Evolutionary conservation across 2,329 filamentous ascomycete genomes (phyloP).

Genomic region (Diplodia seriata): DNA sequence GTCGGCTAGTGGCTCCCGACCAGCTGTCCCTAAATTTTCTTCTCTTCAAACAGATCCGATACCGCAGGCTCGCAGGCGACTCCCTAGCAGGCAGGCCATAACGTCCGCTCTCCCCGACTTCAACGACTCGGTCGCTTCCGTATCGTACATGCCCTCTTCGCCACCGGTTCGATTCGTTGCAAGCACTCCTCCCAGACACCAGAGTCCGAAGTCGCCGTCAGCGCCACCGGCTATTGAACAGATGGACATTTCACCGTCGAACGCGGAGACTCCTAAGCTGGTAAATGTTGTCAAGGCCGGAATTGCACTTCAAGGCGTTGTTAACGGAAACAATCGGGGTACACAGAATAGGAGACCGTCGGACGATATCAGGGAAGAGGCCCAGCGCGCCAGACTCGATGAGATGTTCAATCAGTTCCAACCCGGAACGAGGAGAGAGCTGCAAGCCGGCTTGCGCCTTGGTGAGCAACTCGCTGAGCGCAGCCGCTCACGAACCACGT

Average conservation of each 20-base stretch:
- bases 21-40: neutral
- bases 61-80: neutral
- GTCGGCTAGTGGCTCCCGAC: neutral
- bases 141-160: conserved; percentile 35
- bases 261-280: conserved; percentile 35
- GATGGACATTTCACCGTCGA: conserved; percentile 33
- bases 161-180: conserved; percentile 37
- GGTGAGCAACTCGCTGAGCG: conserved; percentile 48
- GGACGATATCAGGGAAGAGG: conserved; percentile 37
- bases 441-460: conserved; percentile 48
- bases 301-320: conserved; percentile 47
- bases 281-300: conserved; percentile 48
- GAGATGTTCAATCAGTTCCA: conserved; percentile 51
- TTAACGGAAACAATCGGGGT: conserved; percentile 43
- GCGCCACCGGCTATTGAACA: conserved; percentile 43
- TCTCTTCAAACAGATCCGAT: conserved; percentile 26
- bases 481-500: conserved; percentile 33
- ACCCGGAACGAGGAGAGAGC: conserved; percentile 47
- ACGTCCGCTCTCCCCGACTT: conserved; percentile 22
- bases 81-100: neutral
- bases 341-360: conserved; percentile 34
- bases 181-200: conserved; percentile 42
- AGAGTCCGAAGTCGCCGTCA: conserved; percentile 38
- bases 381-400: conserved; percentile 40
- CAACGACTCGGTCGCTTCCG: conserved; percentile 26